Evolutionary conservation across 208 protist genomes (phyloP), one percentile per base, ranked within the genome.

Genomic region (Porcisia hertigi): DNA sequence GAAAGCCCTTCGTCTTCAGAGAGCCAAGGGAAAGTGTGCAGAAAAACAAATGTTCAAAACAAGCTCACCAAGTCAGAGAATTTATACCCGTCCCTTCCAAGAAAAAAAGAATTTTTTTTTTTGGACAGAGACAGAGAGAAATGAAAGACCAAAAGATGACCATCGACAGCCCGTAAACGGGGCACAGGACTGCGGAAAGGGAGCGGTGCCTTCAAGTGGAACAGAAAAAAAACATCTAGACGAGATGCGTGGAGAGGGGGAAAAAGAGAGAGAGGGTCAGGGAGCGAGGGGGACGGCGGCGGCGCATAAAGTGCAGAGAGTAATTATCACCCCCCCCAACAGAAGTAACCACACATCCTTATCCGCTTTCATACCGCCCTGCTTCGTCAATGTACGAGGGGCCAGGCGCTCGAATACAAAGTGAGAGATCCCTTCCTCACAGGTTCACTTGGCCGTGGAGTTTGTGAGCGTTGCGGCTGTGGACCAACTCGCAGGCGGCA

Each of bases 391-490:
- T 63, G 23, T 63, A 30, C n/a, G 25, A 63, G 7, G 63, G 47
- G 34, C 0, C 3, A 30, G 47, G 11, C 41, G 3, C 9, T 20
- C 41, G 14, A 5, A 49, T 8, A 3, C 0, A 41, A 20, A n/a
- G 25, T n/a, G 30, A 0, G 20, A 11, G 1, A n/a, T 5, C 30
- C 30, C 18, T 55, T 60, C 6, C 1, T 85, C 73, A 96, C 3
- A 97, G 71, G 69, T 93, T 94, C 64, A 93, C 74, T 18, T 86
- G 76, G 16, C 94, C 92, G 2, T 85, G 83, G 23, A 97, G 76
- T 76, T 98, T 98, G 77, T 98, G 97, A 0, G 86, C 85, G 80
- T 98, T 98, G 64, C 94, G 87, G 43, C 86, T 85, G 78, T 98
- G 96, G 9, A 98, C 92, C 0, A 78, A 77, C 76, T 96, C 91